A percentile compares a stretch with the other conserved stretches of the same genome.
Conservation (phyloP, 345 rosid genomes). For the Populus simonii region DNA sequence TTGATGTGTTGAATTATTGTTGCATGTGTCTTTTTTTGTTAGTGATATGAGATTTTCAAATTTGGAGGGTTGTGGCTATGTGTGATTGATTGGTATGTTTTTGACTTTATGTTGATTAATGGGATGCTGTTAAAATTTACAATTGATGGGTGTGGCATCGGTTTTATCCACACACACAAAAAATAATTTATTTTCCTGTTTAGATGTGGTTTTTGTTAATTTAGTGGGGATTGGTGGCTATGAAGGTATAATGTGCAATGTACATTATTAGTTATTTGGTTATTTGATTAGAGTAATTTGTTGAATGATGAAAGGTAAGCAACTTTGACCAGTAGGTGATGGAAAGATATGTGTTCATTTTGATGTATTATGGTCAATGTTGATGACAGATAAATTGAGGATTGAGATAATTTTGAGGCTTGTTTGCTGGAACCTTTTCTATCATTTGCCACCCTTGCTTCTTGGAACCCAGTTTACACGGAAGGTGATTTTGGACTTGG, state of each 20-base stretch:
- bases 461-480: neutral
- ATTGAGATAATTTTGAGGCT: neutral
- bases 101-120: neutral
- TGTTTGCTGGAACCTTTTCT: neutral
- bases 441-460: neutral
- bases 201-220: neutral
- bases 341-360: neutral
- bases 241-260: neutral
- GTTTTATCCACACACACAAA: neutral
- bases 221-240: neutral
- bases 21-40: neutral
- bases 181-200: neutral
- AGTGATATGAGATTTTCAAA: neutral
- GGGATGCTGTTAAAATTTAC: neutral
- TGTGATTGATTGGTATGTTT: neutral
- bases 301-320: neutral
- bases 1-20: neutral
- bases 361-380: neutral
- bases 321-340: neutral
- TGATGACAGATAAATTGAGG: neutral
- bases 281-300: neutral
- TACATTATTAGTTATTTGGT: neutral
- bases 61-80: neutral
- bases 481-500: neutral
- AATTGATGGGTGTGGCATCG: neutral